These are phyloP conservation scores for Fraxinus ornus DNA, from an alignment of 305 asterid species.

Conservation along the genomic window DNA sequence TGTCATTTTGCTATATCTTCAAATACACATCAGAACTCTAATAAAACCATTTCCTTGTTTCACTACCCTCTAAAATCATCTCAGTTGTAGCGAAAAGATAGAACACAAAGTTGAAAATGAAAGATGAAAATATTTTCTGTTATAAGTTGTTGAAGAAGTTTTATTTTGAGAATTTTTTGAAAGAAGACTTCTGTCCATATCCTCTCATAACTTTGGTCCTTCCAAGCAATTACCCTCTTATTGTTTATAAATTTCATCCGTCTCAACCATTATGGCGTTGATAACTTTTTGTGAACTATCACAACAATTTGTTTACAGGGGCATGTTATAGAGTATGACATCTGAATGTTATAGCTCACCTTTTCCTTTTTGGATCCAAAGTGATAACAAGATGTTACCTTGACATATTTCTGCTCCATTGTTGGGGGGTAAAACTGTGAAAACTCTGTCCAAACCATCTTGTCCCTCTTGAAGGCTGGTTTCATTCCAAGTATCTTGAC, in stretches of 20 bases:
- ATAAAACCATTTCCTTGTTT: not conserved
- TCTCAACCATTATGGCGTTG: not conserved
- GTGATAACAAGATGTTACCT: not conserved
- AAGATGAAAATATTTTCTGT: not conserved
- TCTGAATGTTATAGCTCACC: not conserved
- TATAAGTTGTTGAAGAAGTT: not conserved
- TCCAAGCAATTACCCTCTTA: not conserved
- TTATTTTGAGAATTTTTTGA: not conserved
- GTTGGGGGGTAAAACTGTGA: not conserved
- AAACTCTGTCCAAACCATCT: not conserved
- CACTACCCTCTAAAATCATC: not conserved
- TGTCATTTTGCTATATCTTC: not conserved
- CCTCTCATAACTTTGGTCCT: not conserved
- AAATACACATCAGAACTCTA: not conserved
- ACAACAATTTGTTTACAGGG: not conserved
- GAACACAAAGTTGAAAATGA: not conserved
- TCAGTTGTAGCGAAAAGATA: not conserved
- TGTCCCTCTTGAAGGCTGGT: not conserved
- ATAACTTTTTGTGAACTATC: not conserved
- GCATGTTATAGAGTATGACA: not conserved
- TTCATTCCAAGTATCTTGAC: slow-evolving; percentile 5
- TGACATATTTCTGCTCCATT: not conserved
- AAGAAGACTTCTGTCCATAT: not conserved
- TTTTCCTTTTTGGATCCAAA: not conserved
- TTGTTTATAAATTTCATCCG: not conserved